Conservation (phyloP, 805 yeast species). For the Nakazawaea ishiwadae region DNA sequence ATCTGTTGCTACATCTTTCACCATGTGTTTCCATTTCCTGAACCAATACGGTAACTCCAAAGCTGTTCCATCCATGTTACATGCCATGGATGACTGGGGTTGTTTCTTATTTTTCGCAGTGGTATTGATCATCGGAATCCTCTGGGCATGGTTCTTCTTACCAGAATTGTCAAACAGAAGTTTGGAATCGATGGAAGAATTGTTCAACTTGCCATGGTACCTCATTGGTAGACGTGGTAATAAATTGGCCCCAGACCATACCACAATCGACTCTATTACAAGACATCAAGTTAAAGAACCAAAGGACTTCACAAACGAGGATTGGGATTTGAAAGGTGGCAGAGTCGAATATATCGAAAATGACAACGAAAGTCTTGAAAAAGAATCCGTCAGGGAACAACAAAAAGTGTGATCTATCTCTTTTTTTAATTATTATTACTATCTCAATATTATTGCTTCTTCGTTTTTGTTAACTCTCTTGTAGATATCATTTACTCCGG, state of each 20-base stretch:
- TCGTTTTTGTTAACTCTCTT: too few species aligned
- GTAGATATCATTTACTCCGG: too few species aligned
- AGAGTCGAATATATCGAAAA: slow-evolving; percentile 9
- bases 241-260: slow-evolving; percentile 45
- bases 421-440: too few species aligned
- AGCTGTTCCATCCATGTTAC: slow-evolving; percentile 48
- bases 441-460: too few species aligned
- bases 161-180: slow-evolving; percentile 49
- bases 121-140: slow-evolving; percentile 35
- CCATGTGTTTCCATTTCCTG: slow-evolving; percentile 53
- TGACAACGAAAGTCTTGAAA: neutral
- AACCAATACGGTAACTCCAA: slow-evolving; percentile 42
- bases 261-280: slow-evolving; percentile 20
- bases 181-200: slow-evolving; percentile 47
- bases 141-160: slow-evolving; percentile 44
- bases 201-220: slow-evolving; percentile 54
- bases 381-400: neutral
- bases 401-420: too few species aligned
- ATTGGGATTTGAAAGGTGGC: slow-evolving; percentile 13
- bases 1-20: slow-evolving; percentile 25
- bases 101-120: slow-evolving; percentile 48
- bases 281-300: slow-evolving; percentile 5
- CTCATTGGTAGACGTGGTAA: slow-evolving; percentile 51
- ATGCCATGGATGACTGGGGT: slow-evolving; percentile 41
- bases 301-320: neutral